Evolutionary conservation across 768 basidiomycete genomes (phyloP).

Genomic region (Podaxis sp.): DNA sequence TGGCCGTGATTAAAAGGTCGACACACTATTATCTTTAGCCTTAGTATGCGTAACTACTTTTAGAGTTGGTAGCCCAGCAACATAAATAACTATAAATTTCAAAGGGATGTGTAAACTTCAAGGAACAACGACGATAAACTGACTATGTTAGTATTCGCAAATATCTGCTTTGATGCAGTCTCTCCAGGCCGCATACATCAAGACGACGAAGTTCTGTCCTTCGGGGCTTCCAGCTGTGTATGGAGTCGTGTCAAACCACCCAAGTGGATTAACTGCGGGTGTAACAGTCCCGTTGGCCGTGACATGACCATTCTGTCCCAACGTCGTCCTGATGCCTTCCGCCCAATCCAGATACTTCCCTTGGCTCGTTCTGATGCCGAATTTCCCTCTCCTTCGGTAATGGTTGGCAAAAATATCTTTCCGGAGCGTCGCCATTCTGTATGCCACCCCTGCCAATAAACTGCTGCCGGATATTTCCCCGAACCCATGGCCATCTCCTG

Average conservation of each 20-base stretch:
- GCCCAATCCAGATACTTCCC: slow-evolving; percentile 31
- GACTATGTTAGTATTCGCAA: slow-evolving; percentile 11
- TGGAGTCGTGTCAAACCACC: slow-evolving; percentile 30
- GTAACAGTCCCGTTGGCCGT: slow-evolving; percentile 25
- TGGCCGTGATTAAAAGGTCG: too few relatives aligned
- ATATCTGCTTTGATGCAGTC: slow-evolving; percentile 28
- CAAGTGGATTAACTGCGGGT: slow-evolving; percentile 36
- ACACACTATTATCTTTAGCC: too few relatives aligned
- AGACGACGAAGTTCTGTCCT: slow-evolving; percentile 34
- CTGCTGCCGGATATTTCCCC: slow-evolving; percentile 41
- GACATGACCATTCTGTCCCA: slow-evolving; percentile 23
- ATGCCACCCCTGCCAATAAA: slow-evolving; percentile 34
- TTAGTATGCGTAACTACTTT: too few relatives aligned
- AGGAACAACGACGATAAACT: too few relatives aligned
- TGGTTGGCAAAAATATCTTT: slow-evolving; percentile 22
- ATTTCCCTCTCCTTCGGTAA: not conserved
- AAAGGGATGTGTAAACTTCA: too few relatives aligned
- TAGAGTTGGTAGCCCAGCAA: too few relatives aligned
- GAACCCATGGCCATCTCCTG: slow-evolving; percentile 27
- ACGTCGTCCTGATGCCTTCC: slow-evolving; percentile 22
- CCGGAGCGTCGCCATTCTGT: slow-evolving; percentile 35
- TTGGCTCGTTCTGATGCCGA: slow-evolving; percentile 1
- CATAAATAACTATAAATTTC: too few relatives aligned
- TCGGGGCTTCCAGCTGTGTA: slow-evolving; percentile 36
- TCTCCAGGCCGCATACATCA: slow-evolving; percentile 39